Evolutionary conservation across 306 rosid genomes (phyloP).

Genomic region (Boehmeria nivea): DNA sequence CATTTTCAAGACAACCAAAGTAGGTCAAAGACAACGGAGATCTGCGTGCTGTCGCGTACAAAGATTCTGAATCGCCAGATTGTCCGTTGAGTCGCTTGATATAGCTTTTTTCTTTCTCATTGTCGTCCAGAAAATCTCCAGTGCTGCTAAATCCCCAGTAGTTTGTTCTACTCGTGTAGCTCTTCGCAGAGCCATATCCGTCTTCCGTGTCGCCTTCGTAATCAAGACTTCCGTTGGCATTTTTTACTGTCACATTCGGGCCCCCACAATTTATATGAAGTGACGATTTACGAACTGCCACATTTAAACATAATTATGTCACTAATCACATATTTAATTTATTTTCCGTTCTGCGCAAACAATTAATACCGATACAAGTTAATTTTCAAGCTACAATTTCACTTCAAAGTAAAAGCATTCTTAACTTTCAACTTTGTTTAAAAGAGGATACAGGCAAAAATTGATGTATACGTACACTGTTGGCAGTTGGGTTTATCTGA

Average conservation of each 20-base stretch:
- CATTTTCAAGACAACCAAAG: constrained; percentile 34
- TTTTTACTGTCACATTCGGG: constrained; percentile 10
- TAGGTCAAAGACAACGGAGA: constrained; percentile 41
- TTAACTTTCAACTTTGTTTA: background rate
- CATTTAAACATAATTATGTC: background rate
- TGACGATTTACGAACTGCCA: constrained; percentile 7
- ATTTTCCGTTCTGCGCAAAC: background rate
- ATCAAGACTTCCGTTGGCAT: constrained; percentile 2
- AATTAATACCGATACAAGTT: background rate
- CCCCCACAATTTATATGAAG: constrained; percentile 50
- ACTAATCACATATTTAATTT: too few species aligned
- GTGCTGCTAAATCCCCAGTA: constrained; percentile 38
- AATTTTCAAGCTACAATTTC: too few species aligned
- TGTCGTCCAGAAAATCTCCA: constrained; percentile 18
- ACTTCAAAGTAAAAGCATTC: too few species aligned
- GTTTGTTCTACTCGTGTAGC: background rate
- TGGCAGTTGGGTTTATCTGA: background rate
- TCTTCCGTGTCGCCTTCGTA: constrained; percentile 23
- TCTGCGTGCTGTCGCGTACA: constrained; percentile 23
- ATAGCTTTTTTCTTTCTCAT: background rate
- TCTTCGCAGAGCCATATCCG: constrained; percentile 19
- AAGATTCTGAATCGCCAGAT: background rate
- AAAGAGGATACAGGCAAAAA: background rate
- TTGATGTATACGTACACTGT: background rate
- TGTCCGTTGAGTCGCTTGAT: background rate